Evolutionary conservation across 805 yeast genomes (phyloP), one percentile per base, ranked within the genome.

Genomic region (Candida vartiovaarae): DNA sequence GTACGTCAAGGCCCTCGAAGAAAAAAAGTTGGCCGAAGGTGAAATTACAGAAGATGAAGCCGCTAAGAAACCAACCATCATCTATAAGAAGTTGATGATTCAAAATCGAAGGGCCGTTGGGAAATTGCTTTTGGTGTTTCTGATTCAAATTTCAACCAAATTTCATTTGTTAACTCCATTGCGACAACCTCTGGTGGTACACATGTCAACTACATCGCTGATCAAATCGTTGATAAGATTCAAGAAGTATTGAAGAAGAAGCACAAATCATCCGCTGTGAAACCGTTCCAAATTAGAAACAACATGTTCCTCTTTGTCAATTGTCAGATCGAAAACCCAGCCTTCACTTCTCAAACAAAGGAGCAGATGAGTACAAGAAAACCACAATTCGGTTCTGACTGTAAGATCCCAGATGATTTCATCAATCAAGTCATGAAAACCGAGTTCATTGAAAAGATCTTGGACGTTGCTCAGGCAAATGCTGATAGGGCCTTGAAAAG

Each of bases 171-270:
- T 11, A 93, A 93, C 62, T 89, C 97, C 6, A 93, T 93, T 61
- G 99, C 99, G 1, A 93, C 99, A 0, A 91, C 98, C 0, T 69
- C 91, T 1, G 99, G 99, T 47, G 99, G 99, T 54, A 85, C 99
- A 0, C 99, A 93, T 62, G 95, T 89, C 32, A 89, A 83, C 52
- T 79, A 82, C 60, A 74, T 90, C 29, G 71, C 95, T 4, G 96
- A 91, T 62, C 87, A 90, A 66, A 75, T 93, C 43, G 82, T 87
- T 26, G 77, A 73, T 48, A 89, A 86, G 61, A 76, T 90, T 44
- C 67, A 80, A 44, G 96, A 85, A 10, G 68, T 72, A 7, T 68
- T 90, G 50, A 86, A 82, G 61, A 87, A 83, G 65, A 82, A 77
- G 56, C 79, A 78, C 47, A 68, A 67, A 43, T 70, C 69, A 45